phyloP scores from a whole-genome alignment of 495 filamentous ascomycete genomes.

The Aspergillus ellipticus region DNA sequence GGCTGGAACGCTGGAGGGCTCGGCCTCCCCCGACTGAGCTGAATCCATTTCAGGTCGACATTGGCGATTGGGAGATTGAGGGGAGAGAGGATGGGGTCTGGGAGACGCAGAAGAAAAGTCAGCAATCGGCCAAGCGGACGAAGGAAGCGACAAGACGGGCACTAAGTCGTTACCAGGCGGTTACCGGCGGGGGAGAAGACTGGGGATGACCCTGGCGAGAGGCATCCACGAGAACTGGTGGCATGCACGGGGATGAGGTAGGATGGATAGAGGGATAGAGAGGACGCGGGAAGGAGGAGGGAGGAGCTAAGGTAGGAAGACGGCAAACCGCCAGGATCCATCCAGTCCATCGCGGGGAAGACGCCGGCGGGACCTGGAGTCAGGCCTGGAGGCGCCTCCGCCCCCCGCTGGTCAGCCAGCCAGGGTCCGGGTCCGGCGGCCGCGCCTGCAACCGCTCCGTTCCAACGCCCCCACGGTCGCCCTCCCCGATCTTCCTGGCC shows the following conservation, averaged over 20 bases:
- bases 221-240: background rate
- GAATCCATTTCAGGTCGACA: conserved; percentile 36
- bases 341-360: conserved; percentile 13
- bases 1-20: conserved; percentile 16
- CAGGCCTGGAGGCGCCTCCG: background rate
- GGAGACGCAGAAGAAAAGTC: background rate
- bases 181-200: background rate
- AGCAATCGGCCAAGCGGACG: background rate
- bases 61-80: conserved; percentile 12
- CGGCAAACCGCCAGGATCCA: background rate
- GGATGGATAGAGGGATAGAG: background rate
- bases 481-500: background rate
- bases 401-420: no score
- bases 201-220: background rate
- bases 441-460: background rate
- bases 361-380: background rate
- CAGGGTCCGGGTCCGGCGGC: no score
- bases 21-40: conserved; percentile 30
- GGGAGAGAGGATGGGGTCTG: background rate
- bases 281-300: conserved; percentile 1
- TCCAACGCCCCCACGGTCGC: background rate
- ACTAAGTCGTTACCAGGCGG: background rate
- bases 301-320: conserved; percentile 8
- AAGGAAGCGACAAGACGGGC: background rate
- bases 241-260: background rate